Evolutionary conservation across 345 rosid species (phyloP).

Genomic region (Microcos paniculata): DNA sequence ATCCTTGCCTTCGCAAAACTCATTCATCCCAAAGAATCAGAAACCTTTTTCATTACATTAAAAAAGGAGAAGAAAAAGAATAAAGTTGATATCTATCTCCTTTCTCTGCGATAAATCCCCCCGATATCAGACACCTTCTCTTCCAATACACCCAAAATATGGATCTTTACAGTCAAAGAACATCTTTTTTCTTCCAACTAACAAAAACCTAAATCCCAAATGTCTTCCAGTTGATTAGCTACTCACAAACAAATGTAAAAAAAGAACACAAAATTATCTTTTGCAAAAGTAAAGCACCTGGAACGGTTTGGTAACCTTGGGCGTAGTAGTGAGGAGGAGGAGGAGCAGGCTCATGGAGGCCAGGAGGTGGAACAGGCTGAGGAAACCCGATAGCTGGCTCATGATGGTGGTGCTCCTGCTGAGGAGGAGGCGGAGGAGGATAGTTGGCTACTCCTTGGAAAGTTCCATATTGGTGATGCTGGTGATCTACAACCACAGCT

Average conservation of each 20-base stretch:
- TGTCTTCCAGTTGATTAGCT: neutral
- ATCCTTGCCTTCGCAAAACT: neutral
- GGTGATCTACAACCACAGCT: conserved; percentile 33
- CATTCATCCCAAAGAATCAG: neutral
- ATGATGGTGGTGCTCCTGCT: conserved; percentile 4
- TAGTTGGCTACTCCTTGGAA: conserved; percentile 94
- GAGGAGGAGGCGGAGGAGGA: conserved; percentile 57
- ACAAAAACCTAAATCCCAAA: neutral
- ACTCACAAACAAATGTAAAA: too few species aligned
- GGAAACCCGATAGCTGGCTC: conserved; percentile 78
- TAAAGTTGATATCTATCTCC: neutral
- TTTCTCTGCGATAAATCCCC: neutral
- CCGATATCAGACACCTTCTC: neutral
- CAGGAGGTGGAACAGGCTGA: conserved; percentile 81
- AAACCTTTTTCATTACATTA: neutral
- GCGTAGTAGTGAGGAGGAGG: conserved; percentile 47
- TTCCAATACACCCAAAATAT: neutral
- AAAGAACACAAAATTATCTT: neutral
- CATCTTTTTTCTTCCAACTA: neutral
- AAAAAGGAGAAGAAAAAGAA: neutral
- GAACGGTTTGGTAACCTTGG: conserved; percentile 72
- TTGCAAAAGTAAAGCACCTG: conserved; percentile 37
- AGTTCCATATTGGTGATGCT: conserved; percentile 73
- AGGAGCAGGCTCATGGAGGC: conserved; percentile 42
- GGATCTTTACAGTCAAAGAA: neutral